phyloP scores from a whole-genome alignment of 306 rosid genomes.

The Coriaria nepalensis region DNA sequence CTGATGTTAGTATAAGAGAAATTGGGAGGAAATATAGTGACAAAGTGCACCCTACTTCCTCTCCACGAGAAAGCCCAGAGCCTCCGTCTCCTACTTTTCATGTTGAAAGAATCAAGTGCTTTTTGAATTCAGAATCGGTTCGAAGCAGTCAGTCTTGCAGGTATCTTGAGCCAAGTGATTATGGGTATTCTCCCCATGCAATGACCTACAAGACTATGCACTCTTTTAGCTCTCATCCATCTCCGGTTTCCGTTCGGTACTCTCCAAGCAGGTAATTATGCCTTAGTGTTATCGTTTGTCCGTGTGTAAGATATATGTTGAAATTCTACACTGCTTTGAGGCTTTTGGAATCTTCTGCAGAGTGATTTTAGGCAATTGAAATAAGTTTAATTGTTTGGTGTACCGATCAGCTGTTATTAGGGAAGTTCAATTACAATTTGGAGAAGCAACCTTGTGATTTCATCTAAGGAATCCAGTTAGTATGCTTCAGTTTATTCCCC shows the following conservation, averaged over 20 bases:
- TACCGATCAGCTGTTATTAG: no score
- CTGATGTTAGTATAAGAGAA: constrained; percentile 25
- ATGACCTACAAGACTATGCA: constrained; percentile 27
- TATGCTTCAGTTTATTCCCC: background rate
- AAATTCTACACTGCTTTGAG: no score
- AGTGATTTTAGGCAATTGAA: no score
- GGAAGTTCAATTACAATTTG: no score
- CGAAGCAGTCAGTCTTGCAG: constrained; percentile 34
- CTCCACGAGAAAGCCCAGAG: constrained; percentile 65
- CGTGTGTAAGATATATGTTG: no score
- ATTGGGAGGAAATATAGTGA: constrained; percentile 37
- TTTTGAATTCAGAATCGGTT: constrained; percentile 26
- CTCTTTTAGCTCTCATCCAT: constrained; percentile 40
- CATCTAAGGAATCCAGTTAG: no score
- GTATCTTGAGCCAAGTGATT: constrained; percentile 33
- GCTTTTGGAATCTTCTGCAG: no score
- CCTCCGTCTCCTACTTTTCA: constrained; percentile 54
- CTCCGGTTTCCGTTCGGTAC: constrained; percentile 35
- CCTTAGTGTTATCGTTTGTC: constrained; percentile 1
- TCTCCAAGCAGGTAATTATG: constrained; percentile 46
- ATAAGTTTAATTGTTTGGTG: no score
- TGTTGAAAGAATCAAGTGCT: constrained; percentile 36
- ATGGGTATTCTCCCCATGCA: constrained; percentile 35
- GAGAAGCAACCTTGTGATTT: no score
- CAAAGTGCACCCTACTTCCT: constrained; percentile 77